phyloP scores from a whole-genome alignment of 768 basidiomycete species.

The Dioszegia hungarica region DNA sequence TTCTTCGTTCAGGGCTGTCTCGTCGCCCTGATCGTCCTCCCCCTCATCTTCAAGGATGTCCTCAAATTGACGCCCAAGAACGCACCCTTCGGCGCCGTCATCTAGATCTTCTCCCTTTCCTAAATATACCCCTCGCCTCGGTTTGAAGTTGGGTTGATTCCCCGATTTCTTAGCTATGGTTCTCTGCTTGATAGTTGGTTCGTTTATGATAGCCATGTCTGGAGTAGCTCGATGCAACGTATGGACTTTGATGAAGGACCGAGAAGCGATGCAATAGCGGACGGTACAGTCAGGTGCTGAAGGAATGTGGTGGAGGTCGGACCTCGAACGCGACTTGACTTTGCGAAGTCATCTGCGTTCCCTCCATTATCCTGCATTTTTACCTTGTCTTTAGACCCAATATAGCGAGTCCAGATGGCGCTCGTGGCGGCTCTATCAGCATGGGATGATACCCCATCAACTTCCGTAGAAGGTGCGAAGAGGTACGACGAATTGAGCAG shows the following conservation, averaged over 20 bases:
- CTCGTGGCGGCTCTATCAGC: slow-evolving; percentile 22
- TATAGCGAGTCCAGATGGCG: too few relatives aligned
- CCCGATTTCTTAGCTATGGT: too few relatives aligned
- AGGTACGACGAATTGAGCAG: slow-evolving; percentile 24
- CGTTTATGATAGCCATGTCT: slow-evolving; percentile 5
- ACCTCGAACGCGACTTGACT: not conserved
- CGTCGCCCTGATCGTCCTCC: slow-evolving; percentile 61
- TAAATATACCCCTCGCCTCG: not conserved
- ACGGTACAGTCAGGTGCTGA: too few relatives aligned
- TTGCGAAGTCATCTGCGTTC: not conserved
- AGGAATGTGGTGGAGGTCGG: too few relatives aligned
- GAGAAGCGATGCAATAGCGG: too few relatives aligned
- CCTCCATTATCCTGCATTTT: not conserved
- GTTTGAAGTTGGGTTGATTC: too few relatives aligned
- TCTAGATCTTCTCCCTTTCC: slow-evolving; percentile 33
- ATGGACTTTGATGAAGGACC: too few relatives aligned
- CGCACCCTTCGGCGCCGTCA: slow-evolving; percentile 39
- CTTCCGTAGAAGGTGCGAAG: slow-evolving; percentile 26
- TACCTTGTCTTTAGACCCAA: not conserved
- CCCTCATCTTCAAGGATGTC: slow-evolving; percentile 58
- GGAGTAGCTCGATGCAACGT: slow-evolving; percentile 9
- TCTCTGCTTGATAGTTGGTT: too few relatives aligned
- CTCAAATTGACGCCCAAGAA: slow-evolving; percentile 53
- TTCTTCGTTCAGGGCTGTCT: slow-evolving; percentile 64
- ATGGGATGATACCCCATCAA: slow-evolving; percentile 36